phyloP scores from a whole-genome alignment of 2,329 filamentous ascomycete species.

The Septoria linicola region DNA sequence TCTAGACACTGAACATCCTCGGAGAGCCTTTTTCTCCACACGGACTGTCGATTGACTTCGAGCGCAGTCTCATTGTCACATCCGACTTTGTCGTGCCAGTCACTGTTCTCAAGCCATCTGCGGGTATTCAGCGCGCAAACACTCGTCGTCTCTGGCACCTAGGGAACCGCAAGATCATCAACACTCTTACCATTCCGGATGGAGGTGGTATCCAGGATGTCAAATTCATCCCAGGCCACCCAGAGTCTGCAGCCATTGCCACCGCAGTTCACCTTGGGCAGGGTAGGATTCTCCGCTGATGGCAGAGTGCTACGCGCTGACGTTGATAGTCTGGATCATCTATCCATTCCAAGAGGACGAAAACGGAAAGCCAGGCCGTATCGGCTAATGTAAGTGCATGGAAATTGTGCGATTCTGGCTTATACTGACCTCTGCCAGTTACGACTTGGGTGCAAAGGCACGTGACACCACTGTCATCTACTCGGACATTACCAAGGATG shows the following conservation, averaged over 20 bases:
- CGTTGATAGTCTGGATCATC: constrained; percentile 68
- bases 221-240: constrained; percentile 63
- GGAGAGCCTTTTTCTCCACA: constrained; percentile 62
- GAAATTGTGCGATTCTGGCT: too few relatives aligned
- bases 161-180: constrained; percentile 54
- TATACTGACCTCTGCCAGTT: too few relatives aligned
- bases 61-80: constrained; percentile 59
- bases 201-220: constrained; percentile 63
- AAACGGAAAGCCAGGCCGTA: constrained; percentile 57
- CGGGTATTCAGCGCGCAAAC: constrained; percentile 55
- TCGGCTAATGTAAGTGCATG: too few relatives aligned
- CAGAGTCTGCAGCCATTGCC: constrained; percentile 58
- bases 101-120: constrained; percentile 60
- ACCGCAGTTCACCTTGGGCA: constrained; percentile 60
- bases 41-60: constrained; percentile 58
- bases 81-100: constrained; percentile 64
- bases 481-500: neutral
- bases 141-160: constrained; percentile 62
- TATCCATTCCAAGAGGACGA: constrained; percentile 59
- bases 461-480: constrained; percentile 33
- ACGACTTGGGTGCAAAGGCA: neutral
- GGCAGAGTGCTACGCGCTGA: too few relatives aligned
- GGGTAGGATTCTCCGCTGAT: too few relatives aligned
- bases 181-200: constrained; percentile 60
- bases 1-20: constrained; percentile 56